phyloP scores from a whole-genome alignment of 2,329 filamentous ascomycete species.

The Lecanosticta acicola region DNA sequence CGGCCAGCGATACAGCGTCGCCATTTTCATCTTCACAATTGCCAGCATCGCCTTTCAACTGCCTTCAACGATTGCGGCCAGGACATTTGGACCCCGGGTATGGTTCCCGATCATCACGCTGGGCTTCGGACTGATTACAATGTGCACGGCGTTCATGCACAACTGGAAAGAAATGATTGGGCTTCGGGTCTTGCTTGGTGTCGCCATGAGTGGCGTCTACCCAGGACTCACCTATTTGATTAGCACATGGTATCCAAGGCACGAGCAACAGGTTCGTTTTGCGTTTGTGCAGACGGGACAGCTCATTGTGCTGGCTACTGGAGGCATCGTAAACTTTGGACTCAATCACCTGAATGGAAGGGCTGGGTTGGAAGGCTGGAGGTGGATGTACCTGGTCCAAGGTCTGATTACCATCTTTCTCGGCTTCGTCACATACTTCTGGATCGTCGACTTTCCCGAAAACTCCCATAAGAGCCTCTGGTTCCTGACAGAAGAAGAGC shows the following conservation, averaged over 20 bases:
- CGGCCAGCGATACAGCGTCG: constrained; percentile 61
- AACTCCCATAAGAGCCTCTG: constrained; percentile 51
- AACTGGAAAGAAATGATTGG: constrained; percentile 67
- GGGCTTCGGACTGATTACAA: constrained; percentile 58
- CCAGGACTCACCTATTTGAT: constrained; percentile 50
- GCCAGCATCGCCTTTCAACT: constrained; percentile 63
- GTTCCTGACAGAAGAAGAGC: constrained; percentile 55
- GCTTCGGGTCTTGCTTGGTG: constrained; percentile 59
- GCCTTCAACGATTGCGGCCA: constrained; percentile 61
- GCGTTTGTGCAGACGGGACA: constrained; percentile 60
- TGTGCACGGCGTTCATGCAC: constrained; percentile 62
- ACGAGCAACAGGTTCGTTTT: constrained; percentile 61
- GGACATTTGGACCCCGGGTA: constrained; percentile 57
- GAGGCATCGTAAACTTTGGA: constrained; percentile 62
- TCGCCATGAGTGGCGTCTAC: constrained; percentile 54
- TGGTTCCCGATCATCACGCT: constrained; percentile 59
- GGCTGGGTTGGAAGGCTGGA: constrained; percentile 56
- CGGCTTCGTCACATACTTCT: constrained; percentile 59
- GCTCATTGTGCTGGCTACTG: constrained; percentile 60
- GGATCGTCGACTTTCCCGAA: constrained; percentile 67
- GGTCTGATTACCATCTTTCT: constrained; percentile 55
- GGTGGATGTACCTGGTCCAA: constrained; percentile 65
- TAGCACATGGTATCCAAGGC: constrained; percentile 56
- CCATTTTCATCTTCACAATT: constrained; percentile 69
- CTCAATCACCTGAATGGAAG: constrained; percentile 58